Evolutionary conservation across 352 stramenopile species (phyloP), one percentile per base, ranked within the genome.

Genomic region (Elongisporangium anandrum): DNA sequence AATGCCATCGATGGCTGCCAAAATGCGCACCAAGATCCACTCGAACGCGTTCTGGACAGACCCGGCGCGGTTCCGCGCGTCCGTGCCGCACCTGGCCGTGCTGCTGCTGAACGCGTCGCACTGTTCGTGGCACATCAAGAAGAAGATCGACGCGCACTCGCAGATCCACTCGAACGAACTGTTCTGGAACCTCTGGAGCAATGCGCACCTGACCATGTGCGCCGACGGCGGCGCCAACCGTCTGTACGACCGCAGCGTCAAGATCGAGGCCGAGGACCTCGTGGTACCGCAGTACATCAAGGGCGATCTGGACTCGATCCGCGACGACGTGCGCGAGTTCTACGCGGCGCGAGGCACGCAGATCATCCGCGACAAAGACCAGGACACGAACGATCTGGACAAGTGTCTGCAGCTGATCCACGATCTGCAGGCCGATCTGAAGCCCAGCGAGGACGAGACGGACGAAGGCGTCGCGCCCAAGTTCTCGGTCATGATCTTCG

Each of bases 161-260:
- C 38, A 38, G n/a, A 73, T 64, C 57, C 59, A 63, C 52, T 22
- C 59, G 50, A 66, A 9, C 3, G 75, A 81, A 52, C 68, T 92
- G 39, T 93, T 93, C 64, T 87, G 75, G 76, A 78, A 77, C 57
- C 61, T 89, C 52, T 93, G 84, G 84, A 75, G 68, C 60, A 74
- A 68, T 55, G 84, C 81, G 4, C 48, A 83, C 23, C 61, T 93
- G 23, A 89, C 70, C 0, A 69, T 98, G 19, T 98, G 95, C 72
- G 96, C 96, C 1, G 96, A 99, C 69, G 96, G 96, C 49, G 96
- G 95, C 29, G 96, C 96, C 58, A 99, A 99, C 71, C 84, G 95
- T 52, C 79, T 98, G 13, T 96, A 94, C 65, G 84, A 98, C 61
- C 73, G 72, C 59, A 80, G 73, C 34, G 54, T 68, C 22, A 38